Base-by-base conservation (phyloP, 2,329 filamentous ascomycete species). In the Colletotrichum theobromicola region DNA sequence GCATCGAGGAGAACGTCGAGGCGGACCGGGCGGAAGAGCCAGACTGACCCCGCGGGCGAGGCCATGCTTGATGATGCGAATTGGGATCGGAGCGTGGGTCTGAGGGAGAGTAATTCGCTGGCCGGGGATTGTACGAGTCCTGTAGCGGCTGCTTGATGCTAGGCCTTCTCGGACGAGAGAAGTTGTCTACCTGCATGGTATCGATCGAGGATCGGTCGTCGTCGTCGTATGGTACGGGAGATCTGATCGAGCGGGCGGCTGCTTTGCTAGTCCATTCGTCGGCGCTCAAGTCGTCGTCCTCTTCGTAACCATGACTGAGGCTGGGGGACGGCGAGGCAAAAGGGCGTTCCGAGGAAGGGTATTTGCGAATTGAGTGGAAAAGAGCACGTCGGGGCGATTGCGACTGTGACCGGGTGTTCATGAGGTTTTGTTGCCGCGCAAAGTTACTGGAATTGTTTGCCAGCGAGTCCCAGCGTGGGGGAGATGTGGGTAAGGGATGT, bases 91-190 rank as follows among this genome's bases (percentile, higher is more conserved):
- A 66, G 18, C 77, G 77, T 12, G 74, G 66, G n/a, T 79, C 77
- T 65, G 68, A 67, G 64, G 78, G 76, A n/a, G 79, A 77, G 63
- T 75, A 78, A 26, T 80, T 77, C 32, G 79, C 78, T 32, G 78
- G 79, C 58, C 80, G 82, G 46, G 81, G 77, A 60, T 80, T 83
- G 74, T 79, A 75, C 58, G 80, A 77, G 35, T 87, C 85, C 63
- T 80, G 78, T 58, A 81, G 80, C 66, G 84, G 79, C 75, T 87
- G 87, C 70, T 85, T 85, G 74, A 89, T 84, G 79, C 90, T 91
- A 50, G 85, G 83, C 75, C 90, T 90, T 72, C 90, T 85, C 55
- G 90, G 90, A 50, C 90, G 86, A n/a, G 90, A 92, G 80, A 92
- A 92, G 81, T 92, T 92, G 78, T 88, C 87, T 60, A 90, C 69